Percentiles rank a stretch among this genome's conserved stretches.
Evolutionary conservation across 345 rosid species (phyloP).

Genomic region (Eucalyptus dawsonii): DNA sequence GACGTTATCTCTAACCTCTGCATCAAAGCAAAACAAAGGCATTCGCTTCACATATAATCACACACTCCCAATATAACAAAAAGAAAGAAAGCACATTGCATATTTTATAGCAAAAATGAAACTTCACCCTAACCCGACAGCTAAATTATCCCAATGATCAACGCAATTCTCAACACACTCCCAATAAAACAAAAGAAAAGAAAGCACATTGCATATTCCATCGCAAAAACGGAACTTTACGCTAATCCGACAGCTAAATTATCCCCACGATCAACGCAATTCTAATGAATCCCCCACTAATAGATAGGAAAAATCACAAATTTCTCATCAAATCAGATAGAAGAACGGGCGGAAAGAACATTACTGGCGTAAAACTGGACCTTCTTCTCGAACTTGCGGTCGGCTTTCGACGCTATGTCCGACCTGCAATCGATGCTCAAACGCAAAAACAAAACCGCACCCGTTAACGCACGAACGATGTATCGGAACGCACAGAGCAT

Average conservation of each 20-base stretch:
- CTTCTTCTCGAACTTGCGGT: constrained; percentile 44
- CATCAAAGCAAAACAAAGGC: neutral
- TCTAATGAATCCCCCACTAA: neutral
- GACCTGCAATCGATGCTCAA: neutral
- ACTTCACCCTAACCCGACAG: neutral
- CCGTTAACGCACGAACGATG: neutral
- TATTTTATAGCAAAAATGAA: neutral
- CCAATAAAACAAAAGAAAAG: neutral
- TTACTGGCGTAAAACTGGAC: constrained; percentile 47
- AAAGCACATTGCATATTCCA: neutral
- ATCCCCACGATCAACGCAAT: neutral
- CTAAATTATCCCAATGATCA: neutral
- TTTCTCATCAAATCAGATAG: neutral
- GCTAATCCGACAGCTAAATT: neutral
- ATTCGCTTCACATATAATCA: neutral
- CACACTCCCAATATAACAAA: neutral
- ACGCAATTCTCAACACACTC: neutral
- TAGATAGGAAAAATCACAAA: neutral
- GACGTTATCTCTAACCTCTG: constrained; percentile 57
- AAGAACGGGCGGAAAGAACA: neutral
- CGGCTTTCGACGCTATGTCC: constrained; percentile 21
- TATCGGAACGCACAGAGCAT: neutral
- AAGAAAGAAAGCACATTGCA: neutral
- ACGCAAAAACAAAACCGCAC: neutral
- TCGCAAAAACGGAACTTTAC: neutral